Conservation (phyloP, 331 rosid species). For the Prunus yedoensis region DNA sequence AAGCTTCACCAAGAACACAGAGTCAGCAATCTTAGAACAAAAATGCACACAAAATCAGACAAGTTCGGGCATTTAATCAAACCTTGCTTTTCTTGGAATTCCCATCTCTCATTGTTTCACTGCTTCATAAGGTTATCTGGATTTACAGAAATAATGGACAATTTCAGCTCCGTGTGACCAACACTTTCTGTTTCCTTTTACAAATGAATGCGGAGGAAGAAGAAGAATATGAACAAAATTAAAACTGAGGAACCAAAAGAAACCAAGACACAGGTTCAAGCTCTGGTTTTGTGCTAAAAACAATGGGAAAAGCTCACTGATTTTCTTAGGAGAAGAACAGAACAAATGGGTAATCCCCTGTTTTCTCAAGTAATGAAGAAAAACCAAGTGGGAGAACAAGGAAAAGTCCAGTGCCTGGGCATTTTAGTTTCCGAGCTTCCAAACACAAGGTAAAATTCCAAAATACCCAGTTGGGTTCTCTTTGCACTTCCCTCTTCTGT, state of each 20-base stretch:
- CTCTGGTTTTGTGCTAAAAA: slow-evolving; percentile 28
- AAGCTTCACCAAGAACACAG: slow-evolving; percentile 57
- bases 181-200: slow-evolving; percentile 10
- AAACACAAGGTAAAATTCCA: slow-evolving; percentile 18
- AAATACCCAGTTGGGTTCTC: slow-evolving; percentile 22
- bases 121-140: slow-evolving; percentile 63
- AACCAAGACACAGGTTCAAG: slow-evolving; percentile 17
- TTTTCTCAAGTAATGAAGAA: slow-evolving; percentile 31
- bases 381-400: slow-evolving; percentile 18
- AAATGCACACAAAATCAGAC: slow-evolving; percentile 26
- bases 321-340: slow-evolving; percentile 14
- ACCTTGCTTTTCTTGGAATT: slow-evolving; percentile 98
- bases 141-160: slow-evolving; percentile 26
- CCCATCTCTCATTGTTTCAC: slow-evolving; percentile 93
- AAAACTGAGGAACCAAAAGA: background rate
- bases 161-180: slow-evolving; percentile 3
- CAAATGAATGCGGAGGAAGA: background rate
- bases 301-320: slow-evolving; percentile 10
- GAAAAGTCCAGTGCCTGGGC: slow-evolving; percentile 40
- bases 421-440: slow-evolving; percentile 40
- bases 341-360: slow-evolving; percentile 40
- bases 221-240: slow-evolving; percentile 11
- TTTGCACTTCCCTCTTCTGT: slow-evolving; percentile 9
- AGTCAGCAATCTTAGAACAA: slow-evolving; percentile 34
- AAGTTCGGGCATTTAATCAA: slow-evolving; percentile 38